These are phyloP conservation scores for Chlorella sp. DNA, from an alignment of 139 green algal species.

Conservation along the genomic window DNA sequence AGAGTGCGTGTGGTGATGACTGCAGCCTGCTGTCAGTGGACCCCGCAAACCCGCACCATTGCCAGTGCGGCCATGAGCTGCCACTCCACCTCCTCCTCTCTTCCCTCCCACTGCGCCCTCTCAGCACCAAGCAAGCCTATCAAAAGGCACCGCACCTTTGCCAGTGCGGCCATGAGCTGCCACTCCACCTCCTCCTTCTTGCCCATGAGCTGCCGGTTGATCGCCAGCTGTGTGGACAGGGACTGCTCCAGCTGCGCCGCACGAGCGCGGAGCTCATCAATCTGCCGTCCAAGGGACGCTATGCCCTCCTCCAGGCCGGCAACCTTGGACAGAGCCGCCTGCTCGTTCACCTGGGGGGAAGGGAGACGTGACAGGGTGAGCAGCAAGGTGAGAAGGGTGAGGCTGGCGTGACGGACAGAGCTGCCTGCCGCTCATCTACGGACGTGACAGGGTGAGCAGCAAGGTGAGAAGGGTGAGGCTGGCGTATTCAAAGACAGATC, in stretches of 20 bases:
- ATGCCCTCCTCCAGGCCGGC: conserved; percentile 22
- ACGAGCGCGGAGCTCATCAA: conserved; percentile 2
- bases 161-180: conserved; percentile 53
- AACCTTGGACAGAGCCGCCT: conserved; percentile 19
- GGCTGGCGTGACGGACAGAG: too few species aligned
- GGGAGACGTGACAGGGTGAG: too few species aligned
- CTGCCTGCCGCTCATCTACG: too few species aligned
- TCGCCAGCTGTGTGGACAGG: conserved; percentile 21
- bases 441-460: too few species aligned
- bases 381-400: too few species aligned
- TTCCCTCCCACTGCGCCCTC: conserved; percentile 42
- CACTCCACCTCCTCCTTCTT: conserved; percentile 54
- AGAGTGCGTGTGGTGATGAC: too few species aligned
- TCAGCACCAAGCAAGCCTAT: too few species aligned
- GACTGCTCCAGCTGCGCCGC: conserved; percentile 8
- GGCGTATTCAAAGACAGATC: too few species aligned
- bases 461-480: too few species aligned
- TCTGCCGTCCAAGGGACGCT: neutral
- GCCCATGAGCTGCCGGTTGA: conserved; percentile 52
- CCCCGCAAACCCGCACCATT: conserved; percentile 16
- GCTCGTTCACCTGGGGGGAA: conserved; percentile 37
- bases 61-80: conserved; percentile 52
- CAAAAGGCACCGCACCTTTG: conserved; percentile 16
- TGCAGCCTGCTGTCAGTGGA: too few species aligned
- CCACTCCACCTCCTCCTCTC: conserved; percentile 55